These are phyloP conservation scores for Claviceps sp. DNA, from an alignment of 2,329 filamentous ascomycete genomes.

Conservation along the genomic window DNA sequence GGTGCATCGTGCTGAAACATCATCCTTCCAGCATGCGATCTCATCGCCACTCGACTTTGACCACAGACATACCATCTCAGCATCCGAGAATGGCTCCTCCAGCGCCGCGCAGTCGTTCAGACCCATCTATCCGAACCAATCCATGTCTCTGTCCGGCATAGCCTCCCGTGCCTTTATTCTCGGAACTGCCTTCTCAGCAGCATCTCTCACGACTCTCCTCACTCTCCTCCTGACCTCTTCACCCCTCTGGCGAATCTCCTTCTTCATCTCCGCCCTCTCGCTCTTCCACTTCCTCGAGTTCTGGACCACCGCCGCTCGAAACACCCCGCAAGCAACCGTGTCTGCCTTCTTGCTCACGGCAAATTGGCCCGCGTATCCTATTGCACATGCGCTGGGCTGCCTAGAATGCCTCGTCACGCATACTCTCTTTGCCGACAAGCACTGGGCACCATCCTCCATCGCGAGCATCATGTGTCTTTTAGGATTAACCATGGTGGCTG, in stretches of 20 bases:
- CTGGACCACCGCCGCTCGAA: slow-evolving; percentile 75
- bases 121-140: slow-evolving; percentile 27
- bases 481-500: slow-evolving; percentile 49
- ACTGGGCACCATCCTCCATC: slow-evolving; percentile 31
- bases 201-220: slow-evolving; percentile 17
- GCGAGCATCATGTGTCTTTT: slow-evolving; percentile 20
- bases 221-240: slow-evolving; percentile 25
- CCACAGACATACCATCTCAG: slow-evolving; percentile 1
- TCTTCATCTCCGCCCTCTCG: slow-evolving; percentile 56
- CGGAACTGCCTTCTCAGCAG: slow-evolving; percentile 28
- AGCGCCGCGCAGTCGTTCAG: not conserved
- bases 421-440: slow-evolving; percentile 36
- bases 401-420: slow-evolving; percentile 56
- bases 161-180: slow-evolving; percentile 44
- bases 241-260: slow-evolving; percentile 47
- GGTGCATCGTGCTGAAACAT: not conserved
- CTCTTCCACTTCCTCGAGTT: slow-evolving; percentile 95
- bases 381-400: slow-evolving; percentile 65
- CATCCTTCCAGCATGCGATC: not conserved
- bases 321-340: slow-evolving; percentile 58
- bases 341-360: slow-evolving; percentile 70
- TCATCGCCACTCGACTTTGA: not conserved
- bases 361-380: slow-evolving; percentile 75
- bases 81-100: not conserved
- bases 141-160: slow-evolving; percentile 46